Conservation (phyloP, 129 eudicot species). For the Pittosporum tobira region DNA sequence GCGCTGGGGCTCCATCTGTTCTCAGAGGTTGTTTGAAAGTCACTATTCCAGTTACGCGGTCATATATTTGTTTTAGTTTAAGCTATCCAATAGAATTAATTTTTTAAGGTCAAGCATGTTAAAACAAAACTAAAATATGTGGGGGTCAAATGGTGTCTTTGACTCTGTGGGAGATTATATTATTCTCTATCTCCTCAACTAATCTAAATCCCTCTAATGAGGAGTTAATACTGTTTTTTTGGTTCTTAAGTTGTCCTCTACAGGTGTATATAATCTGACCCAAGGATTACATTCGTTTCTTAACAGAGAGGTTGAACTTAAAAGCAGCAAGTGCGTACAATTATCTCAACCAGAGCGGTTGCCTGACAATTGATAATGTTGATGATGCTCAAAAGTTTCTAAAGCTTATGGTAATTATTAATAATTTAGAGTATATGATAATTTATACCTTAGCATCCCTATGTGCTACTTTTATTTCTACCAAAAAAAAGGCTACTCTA, state of each 20-base stretch:
- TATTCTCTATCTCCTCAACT: too few relatives aligned
- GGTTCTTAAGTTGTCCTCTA: too few relatives aligned
- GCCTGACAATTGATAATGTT: conserved; percentile 55
- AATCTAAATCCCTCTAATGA: too few relatives aligned
- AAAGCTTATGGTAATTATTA: conserved; percentile 47
- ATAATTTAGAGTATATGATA: conserved; percentile 5
- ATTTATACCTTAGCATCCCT: background rate
- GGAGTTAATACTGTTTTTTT: background rate
- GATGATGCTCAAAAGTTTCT: conserved; percentile 69
- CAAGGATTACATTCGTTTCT: conserved; percentile 1
- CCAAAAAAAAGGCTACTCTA: too few relatives aligned
- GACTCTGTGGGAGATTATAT: background rate
- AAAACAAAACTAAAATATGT: background rate
- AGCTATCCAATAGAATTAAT: too few relatives aligned
- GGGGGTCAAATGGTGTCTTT: background rate
- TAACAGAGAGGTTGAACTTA: conserved; percentile 68
- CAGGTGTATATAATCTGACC: too few relatives aligned
- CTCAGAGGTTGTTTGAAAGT: conserved; percentile 53
- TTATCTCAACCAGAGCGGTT: conserved; percentile 79
- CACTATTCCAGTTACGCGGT: background rate
- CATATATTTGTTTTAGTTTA: background rate
- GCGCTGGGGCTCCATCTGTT: conserved; percentile 79
- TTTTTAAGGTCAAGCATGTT: background rate
- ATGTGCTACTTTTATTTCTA: background rate
- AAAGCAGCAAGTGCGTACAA: conserved; percentile 62